These are phyloP conservation scores for Tricholoma matsutake DNA, from an alignment of 768 basidiomycete genomes.

Conservation along the genomic window DNA sequence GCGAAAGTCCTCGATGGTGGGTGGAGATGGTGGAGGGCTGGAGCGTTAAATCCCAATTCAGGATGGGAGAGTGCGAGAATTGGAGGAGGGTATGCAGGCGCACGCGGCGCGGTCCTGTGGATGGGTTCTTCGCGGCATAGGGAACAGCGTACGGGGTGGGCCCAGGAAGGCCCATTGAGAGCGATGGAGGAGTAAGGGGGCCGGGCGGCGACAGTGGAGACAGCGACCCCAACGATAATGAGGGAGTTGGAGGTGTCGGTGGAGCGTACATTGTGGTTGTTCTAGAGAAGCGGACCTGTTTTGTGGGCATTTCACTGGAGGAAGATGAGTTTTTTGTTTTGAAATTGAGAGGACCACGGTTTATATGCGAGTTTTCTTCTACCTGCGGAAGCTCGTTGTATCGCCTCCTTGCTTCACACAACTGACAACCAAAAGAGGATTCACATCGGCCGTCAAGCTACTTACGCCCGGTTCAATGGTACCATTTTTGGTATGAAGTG, in stretches of 20 bases:
- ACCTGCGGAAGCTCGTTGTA: neutral
- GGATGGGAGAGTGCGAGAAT: constrained; percentile 12
- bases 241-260: constrained; percentile 8
- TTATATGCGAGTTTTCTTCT: neutral
- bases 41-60: constrained; percentile 30
- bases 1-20: constrained; percentile 23
- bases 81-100: constrained; percentile 28
- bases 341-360: neutral
- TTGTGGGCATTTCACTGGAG: constrained; percentile 10
- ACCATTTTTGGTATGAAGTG: neutral
- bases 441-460: neutral
- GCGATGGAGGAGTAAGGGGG: constrained; percentile 5
- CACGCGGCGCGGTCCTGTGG: neutral
- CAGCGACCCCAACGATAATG: constrained; percentile 2
- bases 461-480: neutral
- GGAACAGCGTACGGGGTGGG: constrained; percentile 4
- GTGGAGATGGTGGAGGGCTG: constrained; percentile 25
- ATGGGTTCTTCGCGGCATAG: neutral
- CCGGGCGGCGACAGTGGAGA: constrained; percentile 6
- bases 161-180: constrained; percentile 4
- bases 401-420: neutral
- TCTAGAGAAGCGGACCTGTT: constrained; percentile 24
- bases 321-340: neutral
- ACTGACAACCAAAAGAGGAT: neutral
- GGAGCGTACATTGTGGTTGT: constrained; percentile 17